Evolutionary conservation across 75 land plant species (phyloP), one percentile per base, ranked within the genome.

Genomic region (Cryptomeria japonica): DNA sequence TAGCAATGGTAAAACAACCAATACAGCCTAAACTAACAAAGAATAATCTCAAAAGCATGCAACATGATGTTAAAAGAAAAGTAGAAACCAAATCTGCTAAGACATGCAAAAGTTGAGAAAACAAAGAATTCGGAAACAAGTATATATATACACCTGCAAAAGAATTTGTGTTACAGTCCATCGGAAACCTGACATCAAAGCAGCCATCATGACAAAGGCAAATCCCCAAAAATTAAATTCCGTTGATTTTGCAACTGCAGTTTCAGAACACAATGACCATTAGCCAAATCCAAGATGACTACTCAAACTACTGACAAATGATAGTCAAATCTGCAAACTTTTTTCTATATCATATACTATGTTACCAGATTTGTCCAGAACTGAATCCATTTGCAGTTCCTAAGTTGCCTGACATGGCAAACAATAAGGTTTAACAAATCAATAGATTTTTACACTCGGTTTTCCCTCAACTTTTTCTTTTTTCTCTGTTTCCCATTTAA

Each of bases 161-260:
- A 98, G 95, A 89, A 98, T 94, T 89, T 98, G 99, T 42, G 99
- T 98, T 91, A 98, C 96, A 38, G 92, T 93, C 99, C 99, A 98
- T 34, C 99, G 93, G 87, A 98, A 97, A 0, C 99, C 99, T 80
- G 99, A 94, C 97, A 97, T 97, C 22, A 98, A 92, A 83, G 99
- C 94, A 78, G 99, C 97, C 87, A 97, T 92, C 94, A 97, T 96
- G 56, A 98, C 99, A 90, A 98, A 95, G 88, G 96, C 80, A 86
- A 98, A 98, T 46, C 99, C 99, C 94, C 92, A 92, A 84, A 97
- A 89, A 84, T 95, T 92, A 90, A 98, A 98, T 70, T 97, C 95
- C 84, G 96, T 93, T 91, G 96, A 99, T 88, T 94, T 94, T 70
- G 98, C 95, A 89, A 95, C 96, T 95, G 90, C 38, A 41, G 77